phyloP scores from a whole-genome alignment of 2,329 filamentous ascomycete species.

The Fusarium graminum region DNA sequence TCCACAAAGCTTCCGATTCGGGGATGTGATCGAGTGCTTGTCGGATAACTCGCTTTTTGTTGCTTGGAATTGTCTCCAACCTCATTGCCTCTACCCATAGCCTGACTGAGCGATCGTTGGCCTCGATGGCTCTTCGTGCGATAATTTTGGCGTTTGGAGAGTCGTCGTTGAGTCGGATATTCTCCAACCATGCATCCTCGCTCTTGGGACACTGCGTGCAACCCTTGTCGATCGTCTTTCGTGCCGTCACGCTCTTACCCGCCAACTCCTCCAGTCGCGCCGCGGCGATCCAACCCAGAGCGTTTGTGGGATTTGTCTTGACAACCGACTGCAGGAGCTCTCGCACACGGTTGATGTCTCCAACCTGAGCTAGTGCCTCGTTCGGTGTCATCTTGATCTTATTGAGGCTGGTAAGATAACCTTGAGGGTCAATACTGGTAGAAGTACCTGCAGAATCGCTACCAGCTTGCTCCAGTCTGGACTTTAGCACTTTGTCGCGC shows the following conservation, averaged over 20 bases:
- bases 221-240: constrained; percentile 88
- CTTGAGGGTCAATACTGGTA: constrained; percentile 93
- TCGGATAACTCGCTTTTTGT: constrained; percentile 92
- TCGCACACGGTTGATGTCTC: constrained; percentile 94
- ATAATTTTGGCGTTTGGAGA: constrained; percentile 95
- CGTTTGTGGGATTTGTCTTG: constrained; percentile 95
- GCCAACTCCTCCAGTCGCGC: constrained; percentile 93
- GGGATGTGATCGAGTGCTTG: constrained; percentile 93
- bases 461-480: constrained; percentile 88
- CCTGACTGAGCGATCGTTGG: constrained; percentile 87
- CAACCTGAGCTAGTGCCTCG: constrained; percentile 85
- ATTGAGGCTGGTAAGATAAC: constrained; percentile 92
- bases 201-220: constrained; percentile 93
- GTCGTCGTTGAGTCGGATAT: constrained; percentile 88
- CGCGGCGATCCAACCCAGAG: constrained; percentile 94
- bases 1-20: constrained; percentile 97
- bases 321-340: constrained; percentile 96
- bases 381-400: constrained; percentile 84
- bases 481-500: constrained; percentile 93
- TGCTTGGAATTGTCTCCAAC: constrained; percentile 82
- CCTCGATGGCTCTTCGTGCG: constrained; percentile 90
- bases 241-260: constrained; percentile 89
- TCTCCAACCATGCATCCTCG: constrained; percentile 96
- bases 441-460: constrained; percentile 81
- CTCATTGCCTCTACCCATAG: constrained; percentile 98